Evolutionary conservation across 2,329 filamentous ascomycete genomes (phyloP).

Genomic region (Daldinia eschscholtzii): DNA sequence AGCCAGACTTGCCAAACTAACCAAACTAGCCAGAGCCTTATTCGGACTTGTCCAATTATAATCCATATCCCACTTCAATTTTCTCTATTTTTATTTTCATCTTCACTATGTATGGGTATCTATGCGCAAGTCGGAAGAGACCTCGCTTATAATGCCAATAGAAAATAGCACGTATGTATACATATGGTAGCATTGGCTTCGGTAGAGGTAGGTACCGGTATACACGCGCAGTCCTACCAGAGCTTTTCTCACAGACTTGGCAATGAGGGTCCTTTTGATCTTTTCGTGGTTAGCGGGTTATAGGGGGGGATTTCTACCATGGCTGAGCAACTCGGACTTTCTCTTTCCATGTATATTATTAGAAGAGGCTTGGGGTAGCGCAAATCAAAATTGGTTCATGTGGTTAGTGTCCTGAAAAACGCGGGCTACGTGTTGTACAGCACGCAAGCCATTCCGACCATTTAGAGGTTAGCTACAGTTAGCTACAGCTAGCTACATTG

Average conservation of each 20-base stretch:
- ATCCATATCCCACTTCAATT: slow-evolving; percentile 5
- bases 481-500: slow-evolving; percentile 17
- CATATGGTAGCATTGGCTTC: neutral
- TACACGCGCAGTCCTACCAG: neutral
- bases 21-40: slow-evolving; percentile 13
- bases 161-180: neutral
- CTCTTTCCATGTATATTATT: slow-evolving; percentile 32
- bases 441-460: slow-evolving; percentile 8
- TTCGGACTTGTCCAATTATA: slow-evolving; percentile 23
- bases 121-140: neutral
- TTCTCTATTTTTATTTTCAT: neutral
- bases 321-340: slow-evolving; percentile 30
- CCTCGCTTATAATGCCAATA: neutral
- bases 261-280: neutral
- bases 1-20: neutral
- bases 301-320: neutral
- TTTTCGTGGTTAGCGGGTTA: slow-evolving; percentile 18
- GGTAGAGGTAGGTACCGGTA: neutral
- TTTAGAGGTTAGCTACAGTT: too few species aligned
- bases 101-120: neutral
- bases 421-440: slow-evolving; percentile 27
- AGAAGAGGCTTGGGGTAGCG: slow-evolving; percentile 24
- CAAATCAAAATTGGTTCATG: slow-evolving; percentile 20
- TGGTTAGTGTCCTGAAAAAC: neutral
- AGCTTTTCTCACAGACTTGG: neutral